Base-by-base conservation (phyloP, 257 asterid species). In the Avicennia marina region DNA sequence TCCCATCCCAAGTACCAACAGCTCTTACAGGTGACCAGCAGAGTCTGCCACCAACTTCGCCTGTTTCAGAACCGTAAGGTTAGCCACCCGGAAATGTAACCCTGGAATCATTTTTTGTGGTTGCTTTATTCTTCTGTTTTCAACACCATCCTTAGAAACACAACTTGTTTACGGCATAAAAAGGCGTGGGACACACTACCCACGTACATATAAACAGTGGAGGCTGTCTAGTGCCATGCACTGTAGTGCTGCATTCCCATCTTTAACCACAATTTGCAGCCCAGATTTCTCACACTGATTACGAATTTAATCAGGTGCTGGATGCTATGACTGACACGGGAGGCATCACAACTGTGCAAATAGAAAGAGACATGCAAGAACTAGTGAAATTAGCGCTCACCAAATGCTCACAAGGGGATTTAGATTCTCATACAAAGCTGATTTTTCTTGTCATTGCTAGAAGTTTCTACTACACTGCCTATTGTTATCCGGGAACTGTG, bases 351-450 rank as follows among this genome's bases (percentile, higher is more conserved):
- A 53, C 55, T 12, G 48, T 24, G 10, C 12, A 63, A 26, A 66
- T 80, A 38, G 80, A 81, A 33, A 12, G 58, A 2, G 71, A 67
- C 33, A 77, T 81, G 80, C 75, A 77, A 55, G 52, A 64, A 22
- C 69, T 72, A 0, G 76, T 67, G 31, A 58, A 72, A 49, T 31
- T 72, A 10, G 82, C 72, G 53, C 48, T 71, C 47, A 34, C 70
- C 11, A 68, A 66, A 6, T 36, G 13, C 41, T 12, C 69, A 5
- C 38, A 32, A 0, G 63, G 40, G 0, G 78, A 70, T 34, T 29
- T 77, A 12, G 78, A 69, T 52, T 52, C 46, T 26, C 60, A 69
- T 20, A 70, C 66, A 39, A 77, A 72, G 67, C 58, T 63, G n/a
- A 77, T 51, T 36, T 77, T 81, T 57, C 74, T 81, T 3, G 38